These are phyloP conservation scores for Ogataea pini DNA, from an alignment of 805 yeast genomes.

Conservation along the genomic window DNA sequence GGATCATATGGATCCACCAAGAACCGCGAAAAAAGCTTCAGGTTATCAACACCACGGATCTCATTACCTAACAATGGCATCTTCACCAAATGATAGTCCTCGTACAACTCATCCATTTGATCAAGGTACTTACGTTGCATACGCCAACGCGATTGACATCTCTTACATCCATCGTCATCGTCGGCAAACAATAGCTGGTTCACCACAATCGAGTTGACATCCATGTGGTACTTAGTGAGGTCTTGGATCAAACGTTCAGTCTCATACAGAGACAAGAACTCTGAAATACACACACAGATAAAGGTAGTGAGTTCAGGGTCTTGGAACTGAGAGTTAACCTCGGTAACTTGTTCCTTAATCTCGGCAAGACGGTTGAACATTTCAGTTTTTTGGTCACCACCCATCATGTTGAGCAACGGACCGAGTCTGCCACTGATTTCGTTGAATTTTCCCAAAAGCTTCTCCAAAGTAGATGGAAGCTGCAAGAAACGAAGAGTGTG, in stretches of 20 bases:
- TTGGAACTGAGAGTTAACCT: constrained; percentile 92
- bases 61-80: constrained; percentile 95
- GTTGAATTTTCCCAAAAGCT: constrained; percentile 81
- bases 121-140: constrained; percentile 95
- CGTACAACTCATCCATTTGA: constrained; percentile 94
- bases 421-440: constrained; percentile 86
- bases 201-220: constrained; percentile 93
- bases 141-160: constrained; percentile 90
- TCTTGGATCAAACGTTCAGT: constrained; percentile 98
- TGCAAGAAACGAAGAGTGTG: constrained; percentile 95
- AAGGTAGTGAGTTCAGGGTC: constrained; percentile 95
- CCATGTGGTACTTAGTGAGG: constrained; percentile 90
- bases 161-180: constrained; percentile 75
- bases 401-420: constrained; percentile 85
- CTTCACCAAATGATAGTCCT: constrained; percentile 94
- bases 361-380: constrained; percentile 77
- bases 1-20: constrained; percentile 78
- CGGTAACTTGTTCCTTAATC: constrained; percentile 75
- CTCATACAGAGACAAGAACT: constrained; percentile 92
- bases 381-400: constrained; percentile 61
- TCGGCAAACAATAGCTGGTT: constrained; percentile 92
- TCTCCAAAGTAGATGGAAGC: constrained; percentile 89
- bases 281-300: constrained; percentile 96
- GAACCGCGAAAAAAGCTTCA: constrained; percentile 80
- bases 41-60: constrained; percentile 87